phyloP scores from a whole-genome alignment of 2,329 filamentous ascomycete species.

The Periconia sp. region DNA sequence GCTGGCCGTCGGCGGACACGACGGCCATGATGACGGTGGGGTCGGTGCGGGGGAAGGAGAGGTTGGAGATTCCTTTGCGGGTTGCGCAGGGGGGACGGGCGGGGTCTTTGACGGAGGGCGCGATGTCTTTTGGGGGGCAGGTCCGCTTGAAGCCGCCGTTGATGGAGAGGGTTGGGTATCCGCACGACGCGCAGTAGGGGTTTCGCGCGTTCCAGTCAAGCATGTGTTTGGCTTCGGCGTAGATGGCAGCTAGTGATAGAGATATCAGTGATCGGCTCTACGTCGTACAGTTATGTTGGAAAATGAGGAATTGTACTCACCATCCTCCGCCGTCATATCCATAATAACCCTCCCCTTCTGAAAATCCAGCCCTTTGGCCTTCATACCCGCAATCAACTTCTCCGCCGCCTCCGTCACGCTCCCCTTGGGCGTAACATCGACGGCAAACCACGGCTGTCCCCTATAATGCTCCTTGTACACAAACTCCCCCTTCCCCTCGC shows the following conservation, averaged over 20 bases:
- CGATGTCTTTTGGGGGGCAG: conserved; percentile 71
- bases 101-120: conserved; percentile 47
- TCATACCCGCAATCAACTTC: conserved; percentile 60
- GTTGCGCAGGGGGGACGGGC: conserved; percentile 75
- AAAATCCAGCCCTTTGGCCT: conserved; percentile 66
- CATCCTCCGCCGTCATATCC: conserved; percentile 62
- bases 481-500: conserved; percentile 53
- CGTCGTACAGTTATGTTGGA: neutral
- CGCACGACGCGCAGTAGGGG: conserved; percentile 88
- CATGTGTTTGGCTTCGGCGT: conserved; percentile 83
- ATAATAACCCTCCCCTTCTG: conserved; percentile 66
- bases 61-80: conserved; percentile 82
- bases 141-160: conserved; percentile 80
- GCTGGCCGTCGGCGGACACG: conserved; percentile 75
- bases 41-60: conserved; percentile 89
- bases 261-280: neutral
- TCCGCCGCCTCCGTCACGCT: conserved; percentile 64
- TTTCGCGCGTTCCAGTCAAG: conserved; percentile 95
- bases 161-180: conserved; percentile 75
- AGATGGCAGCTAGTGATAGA: conserved; percentile 71
- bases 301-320: conserved; percentile 44
- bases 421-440: conserved; percentile 80
- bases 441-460: conserved; percentile 82
- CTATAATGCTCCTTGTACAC: conserved; percentile 68
- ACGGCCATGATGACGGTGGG: conserved; percentile 95